Conservation (phyloP, 2,329 filamentous ascomycete species). For the Lasiodiplodia hormozganensis region DNA sequence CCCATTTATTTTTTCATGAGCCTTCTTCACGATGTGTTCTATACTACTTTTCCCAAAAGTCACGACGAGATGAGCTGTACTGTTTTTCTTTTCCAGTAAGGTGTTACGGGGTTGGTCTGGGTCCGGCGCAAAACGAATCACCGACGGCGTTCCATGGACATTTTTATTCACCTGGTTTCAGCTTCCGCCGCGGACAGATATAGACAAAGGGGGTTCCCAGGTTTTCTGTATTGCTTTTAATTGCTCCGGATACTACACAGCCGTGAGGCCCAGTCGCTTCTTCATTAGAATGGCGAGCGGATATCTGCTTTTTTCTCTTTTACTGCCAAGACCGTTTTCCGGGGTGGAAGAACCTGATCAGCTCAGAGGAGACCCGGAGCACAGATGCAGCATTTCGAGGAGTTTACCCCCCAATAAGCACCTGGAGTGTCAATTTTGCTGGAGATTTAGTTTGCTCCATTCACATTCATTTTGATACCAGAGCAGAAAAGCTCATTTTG, state of each 20-base stretch:
- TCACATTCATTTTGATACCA: conserved; percentile 28
- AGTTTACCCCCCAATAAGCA: conserved; percentile 17
- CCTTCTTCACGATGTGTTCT: conserved; percentile 44
- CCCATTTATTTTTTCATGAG: conserved; percentile 32
- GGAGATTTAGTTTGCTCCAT: conserved; percentile 22
- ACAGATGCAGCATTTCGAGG: conserved; percentile 27
- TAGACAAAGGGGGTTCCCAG: conserved; percentile 15
- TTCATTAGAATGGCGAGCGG: conserved; percentile 25
- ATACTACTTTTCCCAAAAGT: conserved; percentile 40
- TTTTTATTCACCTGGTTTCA: conserved; percentile 1
- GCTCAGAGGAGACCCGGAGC: conserved; percentile 12
- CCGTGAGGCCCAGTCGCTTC: conserved; percentile 13
- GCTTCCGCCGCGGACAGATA: conserved; percentile 15
- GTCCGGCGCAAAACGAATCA: conserved; percentile 18
- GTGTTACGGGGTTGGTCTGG: conserved; percentile 28
- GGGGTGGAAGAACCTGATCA: conserved; percentile 17
- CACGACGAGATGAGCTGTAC: conserved; percentile 45
- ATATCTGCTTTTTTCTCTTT: conserved; percentile 18
- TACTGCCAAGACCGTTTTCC: conserved; percentile 2
- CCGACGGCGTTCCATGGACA: conserved; percentile 17
- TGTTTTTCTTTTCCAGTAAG: conserved; percentile 29
- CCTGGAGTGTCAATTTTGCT: conserved; percentile 19
- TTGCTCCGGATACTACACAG: conserved; percentile 8
- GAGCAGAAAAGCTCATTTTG: conserved; percentile 22
- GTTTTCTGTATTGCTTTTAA: conserved; percentile 22